Evolutionary conservation across 2,329 filamentous ascomycete genomes (phyloP).

Genomic region (Penicillium sp.): DNA sequence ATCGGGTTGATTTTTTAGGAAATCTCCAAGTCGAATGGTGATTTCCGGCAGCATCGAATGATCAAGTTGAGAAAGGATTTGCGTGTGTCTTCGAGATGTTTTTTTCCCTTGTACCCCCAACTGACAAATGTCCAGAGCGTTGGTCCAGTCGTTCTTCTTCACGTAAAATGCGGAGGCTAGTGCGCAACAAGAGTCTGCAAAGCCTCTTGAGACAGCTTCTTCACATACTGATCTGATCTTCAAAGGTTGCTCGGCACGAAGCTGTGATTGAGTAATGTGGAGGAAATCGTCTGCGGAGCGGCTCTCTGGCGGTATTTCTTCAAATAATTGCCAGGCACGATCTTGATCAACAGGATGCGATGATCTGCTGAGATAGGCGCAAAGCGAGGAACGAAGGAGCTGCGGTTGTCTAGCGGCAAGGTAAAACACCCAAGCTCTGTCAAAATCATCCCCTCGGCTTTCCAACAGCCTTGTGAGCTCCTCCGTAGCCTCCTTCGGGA

Average conservation of each 20-base stretch:
- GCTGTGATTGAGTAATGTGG: slow-evolving; percentile 44
- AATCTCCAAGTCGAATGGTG: slow-evolving; percentile 24
- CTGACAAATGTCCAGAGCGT: slow-evolving; percentile 32
- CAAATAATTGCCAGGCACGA: slow-evolving; percentile 49
- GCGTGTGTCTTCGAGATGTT: not conserved
- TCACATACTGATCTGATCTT: slow-evolving; percentile 43
- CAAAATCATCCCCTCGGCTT: slow-evolving; percentile 24
- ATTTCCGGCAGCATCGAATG: slow-evolving; percentile 18
- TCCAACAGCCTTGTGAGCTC: slow-evolving; percentile 20
- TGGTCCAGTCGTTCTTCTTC: slow-evolving; percentile 33
- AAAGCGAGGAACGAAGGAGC: slow-evolving; percentile 28
- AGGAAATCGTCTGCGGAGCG: slow-evolving; percentile 47
- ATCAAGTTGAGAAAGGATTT: slow-evolving; percentile 1
- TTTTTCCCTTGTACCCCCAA: slow-evolving; percentile 5
- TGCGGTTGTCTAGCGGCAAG: slow-evolving; percentile 28
- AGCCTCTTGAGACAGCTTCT: slow-evolving; percentile 32
- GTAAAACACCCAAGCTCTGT: slow-evolving; percentile 47
- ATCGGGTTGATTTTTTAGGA: slow-evolving; percentile 10
- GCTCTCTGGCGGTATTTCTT: slow-evolving; percentile 35
- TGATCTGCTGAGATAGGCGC: slow-evolving; percentile 44
- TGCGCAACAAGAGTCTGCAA: slow-evolving; percentile 30
- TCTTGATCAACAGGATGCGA: slow-evolving; percentile 38
- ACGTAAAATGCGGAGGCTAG: slow-evolving; percentile 33
- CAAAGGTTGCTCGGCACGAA: slow-evolving; percentile 39
- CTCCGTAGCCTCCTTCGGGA: slow-evolving; percentile 14